These are phyloP conservation scores for Microdochium trichocladiopsis DNA, from an alignment of 2,329 filamentous ascomycete genomes.

Conservation along the genomic window DNA sequence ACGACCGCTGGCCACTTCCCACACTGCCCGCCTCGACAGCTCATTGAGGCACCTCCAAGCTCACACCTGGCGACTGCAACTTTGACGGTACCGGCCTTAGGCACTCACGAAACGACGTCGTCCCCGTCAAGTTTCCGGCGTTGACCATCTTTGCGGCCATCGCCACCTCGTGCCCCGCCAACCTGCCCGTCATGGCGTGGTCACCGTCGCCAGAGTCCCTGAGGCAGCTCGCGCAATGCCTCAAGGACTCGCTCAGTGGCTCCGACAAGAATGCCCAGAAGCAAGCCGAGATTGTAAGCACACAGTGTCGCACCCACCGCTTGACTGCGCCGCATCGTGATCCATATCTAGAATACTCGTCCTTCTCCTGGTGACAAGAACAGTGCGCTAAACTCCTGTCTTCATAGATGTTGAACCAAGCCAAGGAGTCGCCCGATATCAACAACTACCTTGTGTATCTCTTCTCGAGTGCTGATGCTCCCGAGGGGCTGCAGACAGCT, in stretches of 20 bases:
- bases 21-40: not conserved
- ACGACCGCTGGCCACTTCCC: not conserved
- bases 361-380: conserved; percentile 10
- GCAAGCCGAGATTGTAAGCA: conserved; percentile 76
- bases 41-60: not conserved
- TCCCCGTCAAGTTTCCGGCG: not conserved
- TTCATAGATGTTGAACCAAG: conserved; percentile 81
- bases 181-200: conserved; percentile 67
- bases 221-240: conserved; percentile 79
- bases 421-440: conserved; percentile 82
- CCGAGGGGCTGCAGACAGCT: conserved; percentile 52
- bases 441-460: conserved; percentile 96
- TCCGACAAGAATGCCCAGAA: conserved; percentile 75
- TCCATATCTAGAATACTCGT: too few species aligned
- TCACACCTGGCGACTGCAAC: not conserved
- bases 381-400: conserved; percentile 14
- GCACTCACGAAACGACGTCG: not conserved
- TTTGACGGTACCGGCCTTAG: not conserved
- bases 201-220: conserved; percentile 83
- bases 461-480: conserved; percentile 63
- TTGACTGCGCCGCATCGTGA: too few species aligned
- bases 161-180: conserved; percentile 6
- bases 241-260: conserved; percentile 87
- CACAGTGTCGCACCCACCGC: conserved; percentile 1
- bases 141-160: conserved; percentile 1